Evolutionary conservation across 179 eudicot species (phyloP), one percentile per base, ranked within the genome.

Genomic region (Beta macrorhiza): DNA sequence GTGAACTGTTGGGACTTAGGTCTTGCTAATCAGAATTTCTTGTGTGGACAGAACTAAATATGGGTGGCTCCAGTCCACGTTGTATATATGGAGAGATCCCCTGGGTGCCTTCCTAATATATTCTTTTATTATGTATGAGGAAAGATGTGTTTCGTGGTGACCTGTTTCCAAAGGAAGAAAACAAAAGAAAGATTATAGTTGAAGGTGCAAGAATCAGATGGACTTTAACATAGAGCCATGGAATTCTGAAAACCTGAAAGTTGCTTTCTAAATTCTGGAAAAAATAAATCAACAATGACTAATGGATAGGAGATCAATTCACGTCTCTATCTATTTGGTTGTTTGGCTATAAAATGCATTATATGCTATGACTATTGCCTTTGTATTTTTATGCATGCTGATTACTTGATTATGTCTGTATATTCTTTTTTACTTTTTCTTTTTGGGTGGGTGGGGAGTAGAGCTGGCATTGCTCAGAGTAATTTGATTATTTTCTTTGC

Each of bases 401-500:
- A 55, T 80, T 76, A 42, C 5, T 67, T 78, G 7, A 20, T 67
- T 29, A 37, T 5, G 22, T 25, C 70, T 69, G 16, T 32, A 55
- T 74, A 29, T 55, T 15, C 32, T 1, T 16, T 19, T 25, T 74
- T 22, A 32, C 5, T 37, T 56, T 47, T 42, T 16, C 37, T 1
- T 5, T 73, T 25, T 73, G 45, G 29, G 29, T 58, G 65, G 49
- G 78, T 82, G 53, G 73, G 63, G 42, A 64, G 19, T 42, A 53
- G 53, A 73, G 70, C 25, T 83, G 72, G 58, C 55, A 29, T n/a
- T 70, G 9, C 44, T 65, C 29, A 25, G 69, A 29, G 65, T 84
- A 72, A 76, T 65, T 62, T 76, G 49, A 53, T 78, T 79, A 51
- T 76, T 82, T 81, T 78, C 77, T 68, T 81, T 79, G 83, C 78